Base-by-base conservation (phyloP, 148 eudicot genomes). In the Diospyros lotus region DNA sequence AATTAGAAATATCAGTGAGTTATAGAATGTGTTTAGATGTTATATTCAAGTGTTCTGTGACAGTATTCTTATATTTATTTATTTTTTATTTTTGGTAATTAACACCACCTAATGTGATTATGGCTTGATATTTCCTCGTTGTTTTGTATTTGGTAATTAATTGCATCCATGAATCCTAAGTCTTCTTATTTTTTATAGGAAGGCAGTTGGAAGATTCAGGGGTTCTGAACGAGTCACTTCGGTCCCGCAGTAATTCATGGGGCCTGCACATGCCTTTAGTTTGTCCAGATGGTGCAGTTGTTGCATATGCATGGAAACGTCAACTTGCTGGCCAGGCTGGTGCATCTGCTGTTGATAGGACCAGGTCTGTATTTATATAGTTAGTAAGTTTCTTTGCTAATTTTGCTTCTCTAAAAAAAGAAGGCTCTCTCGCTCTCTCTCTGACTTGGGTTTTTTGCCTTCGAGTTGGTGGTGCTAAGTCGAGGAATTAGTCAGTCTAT, bases 241-340 rank as follows among this genome's bases (percentile, higher is more conserved):
- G 90, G 65, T 91, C 97, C 81, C 80, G 98, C 66, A 96, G 99
- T 79, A 93, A 96, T 83, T 96, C 99, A 4, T 96, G 99, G 99
- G 98, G 99, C 39, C 89, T 96, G 55, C 99, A 93, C 85, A 96
- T 96, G 98, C 99, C 99, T 69, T 82, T 96, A 82, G 98, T 96
- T 76, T 96, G 99, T 79, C 99, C 99, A 58, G 99, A 96, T 87
- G 98, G 98, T 48, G 98, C 99, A 51, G 99, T 93, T 80, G 99
- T 93, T 86, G 99, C 99, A 51, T 96, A 96, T 81, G 99, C 99
- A 17, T 96, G 99, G 99, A 96, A 96, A 81, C 91, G 99, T 12
- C 99, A 96, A 83, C 99, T 96, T 88, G 99, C 99, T 83, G 99
- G 99, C 68, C 99, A 96, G 85, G 99, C 99, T 79, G 99, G 99